Base-by-base conservation (phyloP, 202 grass and related monocot species). In the Schoenoplectus tabernaemontani region DNA sequence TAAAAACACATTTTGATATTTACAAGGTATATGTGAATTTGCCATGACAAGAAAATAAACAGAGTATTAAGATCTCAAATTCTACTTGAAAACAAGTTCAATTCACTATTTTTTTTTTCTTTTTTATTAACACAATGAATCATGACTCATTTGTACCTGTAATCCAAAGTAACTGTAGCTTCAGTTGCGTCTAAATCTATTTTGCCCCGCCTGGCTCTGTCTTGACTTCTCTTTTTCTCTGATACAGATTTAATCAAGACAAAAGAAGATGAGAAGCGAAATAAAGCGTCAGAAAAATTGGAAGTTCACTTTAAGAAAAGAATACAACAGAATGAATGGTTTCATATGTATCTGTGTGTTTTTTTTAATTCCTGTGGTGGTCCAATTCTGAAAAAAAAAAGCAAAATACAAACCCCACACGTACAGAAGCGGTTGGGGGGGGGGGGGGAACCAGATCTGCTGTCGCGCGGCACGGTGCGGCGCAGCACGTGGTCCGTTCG, bases 131-230 rank as follows among this genome's bases (percentile, higher is more conserved):
- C 1, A 17, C 1, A 48, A 72, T 72, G 11, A 13, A 33, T 74
- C 0, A 51, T 54, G 70, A 54, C 28, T n/a, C 28, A 54, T 75
- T 53, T n/a, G 26, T 87, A 96, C 93, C 89, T 91, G 68, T 91
- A 90, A 82, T 97, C 89, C 64, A 89, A 67, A 64, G 89, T 97
- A 48, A 93, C 93, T 77, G 93, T 97, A 57, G 91, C 93, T 85
- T 97, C 93, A 36, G 87, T 84, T 47, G 93, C 93, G 72, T 97
- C 91, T 19, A 97, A 91, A 82, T 97, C 93, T 66, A 97, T 97
- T 89, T 97, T 97, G 79, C 91, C 88, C 76, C 93, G 81, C 65
- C 91, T 84, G 26, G 76, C 88, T 78, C 81, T 85, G 64, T 89
- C 87, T 50, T 86, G 81, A 42, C 82, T 93, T 84, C 83, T 85